Evolutionary conservation across 352 stramenopile genomes (phyloP), one percentile per base, ranked within the genome.

Genomic region (Globisporangium solare): DNA sequence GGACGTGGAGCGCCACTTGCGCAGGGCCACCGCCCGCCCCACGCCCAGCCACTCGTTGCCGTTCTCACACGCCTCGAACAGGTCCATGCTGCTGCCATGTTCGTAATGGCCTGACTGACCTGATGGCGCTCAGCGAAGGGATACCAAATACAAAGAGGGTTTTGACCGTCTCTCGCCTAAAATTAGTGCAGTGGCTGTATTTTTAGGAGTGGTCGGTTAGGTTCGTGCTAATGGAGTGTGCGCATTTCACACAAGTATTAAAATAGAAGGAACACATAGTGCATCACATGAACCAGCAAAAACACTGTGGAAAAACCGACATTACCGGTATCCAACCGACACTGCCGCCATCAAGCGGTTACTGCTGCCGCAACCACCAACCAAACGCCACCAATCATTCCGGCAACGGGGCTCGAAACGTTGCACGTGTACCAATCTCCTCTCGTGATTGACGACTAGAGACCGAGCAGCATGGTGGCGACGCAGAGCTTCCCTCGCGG

Each of bases 11-110:
- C 3, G 27, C 11, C 11, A 7, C 10, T 12, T 17, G 37, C 6
- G 10, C 21, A 5, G n/a, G 18, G 43, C 13, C 10, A 17, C 18
- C 18, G 43, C 0, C 5, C 43, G 15, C 12, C n/a, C 43, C 15
- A 53, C 56, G 20, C 51, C 45, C 18, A 56, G 39, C 47, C 51
- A 59, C 47, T 67, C 42, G 21, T 92, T 92, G 52, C 83, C 83
- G 60, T 89, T 90, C 64, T 92, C 83, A 49, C 79, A 89, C 12
- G 78, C 80, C 58, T 92, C 83, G 51, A 84, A 84, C 35, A 92
- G 63, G 47, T 92, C 83, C 83, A 92, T 92, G 37, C 50, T 92
- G 37, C 50, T 27, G 24, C 24, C 24, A 27, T 27, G 24, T 27
- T 27, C 24, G 24, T 27, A 27, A 27, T 27, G 24, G 24, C n/a